phyloP scores from a whole-genome alignment of 1,284 basidiomycete genomes.

The Ceratobasidium sp. region DNA sequence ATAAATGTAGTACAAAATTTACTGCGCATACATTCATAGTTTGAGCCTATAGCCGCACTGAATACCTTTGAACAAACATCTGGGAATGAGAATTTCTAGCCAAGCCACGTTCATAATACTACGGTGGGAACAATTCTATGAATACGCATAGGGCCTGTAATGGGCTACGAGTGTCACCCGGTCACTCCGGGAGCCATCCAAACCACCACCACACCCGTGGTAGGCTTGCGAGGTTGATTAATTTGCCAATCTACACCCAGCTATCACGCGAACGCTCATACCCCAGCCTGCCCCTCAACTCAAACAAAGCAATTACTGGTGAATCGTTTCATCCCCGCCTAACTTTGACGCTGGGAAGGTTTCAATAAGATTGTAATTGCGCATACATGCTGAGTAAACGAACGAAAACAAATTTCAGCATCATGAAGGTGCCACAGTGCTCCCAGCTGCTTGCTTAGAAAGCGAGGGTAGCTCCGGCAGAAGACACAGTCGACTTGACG shows the following conservation, averaged over 20 bases:
- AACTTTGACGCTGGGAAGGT: not conserved
- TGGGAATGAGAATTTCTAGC: not conserved
- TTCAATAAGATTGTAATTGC: not conserved
- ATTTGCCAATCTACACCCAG: too few relatives aligned
- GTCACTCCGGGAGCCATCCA: too few relatives aligned
- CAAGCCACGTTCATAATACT: not conserved
- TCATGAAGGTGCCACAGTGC: not conserved
- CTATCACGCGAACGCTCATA: too few relatives aligned
- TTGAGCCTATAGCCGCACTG: not conserved
- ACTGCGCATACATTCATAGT: not conserved
- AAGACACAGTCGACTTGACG: constrained; percentile 25
- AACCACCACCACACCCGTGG: too few relatives aligned
- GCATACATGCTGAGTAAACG: not conserved
- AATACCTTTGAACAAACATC: not conserved
- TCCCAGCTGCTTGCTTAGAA: constrained; percentile 1
- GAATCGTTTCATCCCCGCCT: not conserved
- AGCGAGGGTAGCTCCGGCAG: constrained; percentile 31
- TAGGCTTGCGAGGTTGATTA: too few relatives aligned
- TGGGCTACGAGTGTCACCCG: not conserved
- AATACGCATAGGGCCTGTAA: too few relatives aligned
- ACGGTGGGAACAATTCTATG: too few relatives aligned
- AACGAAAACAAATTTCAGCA: not conserved
- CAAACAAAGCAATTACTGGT: too few relatives aligned
- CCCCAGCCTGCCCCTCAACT: too few relatives aligned
- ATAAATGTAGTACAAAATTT: not conserved